A percentile compares a stretch with the other conserved stretches of the same genome.
phyloP scores from a whole-genome alignment of 805 yeast genomes.

The Starmerella asiatica region DNA sequence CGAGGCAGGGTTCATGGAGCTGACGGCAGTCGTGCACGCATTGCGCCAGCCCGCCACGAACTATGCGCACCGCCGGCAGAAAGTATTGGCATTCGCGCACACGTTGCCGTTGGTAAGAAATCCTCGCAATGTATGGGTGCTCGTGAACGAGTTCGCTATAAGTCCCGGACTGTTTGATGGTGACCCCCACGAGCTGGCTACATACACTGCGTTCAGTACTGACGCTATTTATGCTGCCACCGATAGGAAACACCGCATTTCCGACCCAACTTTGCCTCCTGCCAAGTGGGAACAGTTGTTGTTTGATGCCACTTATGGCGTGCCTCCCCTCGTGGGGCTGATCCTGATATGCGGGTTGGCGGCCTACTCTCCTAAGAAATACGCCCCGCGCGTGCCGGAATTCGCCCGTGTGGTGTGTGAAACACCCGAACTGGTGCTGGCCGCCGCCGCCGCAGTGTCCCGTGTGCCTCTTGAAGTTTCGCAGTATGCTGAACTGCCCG shows the following conservation, averaged over 20 bases:
- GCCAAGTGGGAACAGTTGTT: slow-evolving; percentile 9
- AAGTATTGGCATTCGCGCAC: slow-evolving; percentile 9
- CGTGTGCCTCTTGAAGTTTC: slow-evolving; percentile 15
- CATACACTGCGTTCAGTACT: slow-evolving; percentile 4
- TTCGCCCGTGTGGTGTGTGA: slow-evolving; percentile 4
- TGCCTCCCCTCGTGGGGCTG: slow-evolving; percentile 14
- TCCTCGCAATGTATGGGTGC: slow-evolving; percentile 15
- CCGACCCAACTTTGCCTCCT: slow-evolving; percentile 17
- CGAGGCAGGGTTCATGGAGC: slow-evolving; percentile 4
- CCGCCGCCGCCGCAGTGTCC: slow-evolving; percentile 12
- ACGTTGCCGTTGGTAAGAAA: slow-evolving; percentile 18
- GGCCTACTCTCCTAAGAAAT: background rate
- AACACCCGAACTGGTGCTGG: background rate
- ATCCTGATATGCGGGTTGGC: slow-evolving; percentile 10
- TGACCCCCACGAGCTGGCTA: background rate
- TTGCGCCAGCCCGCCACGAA: slow-evolving; percentile 5
- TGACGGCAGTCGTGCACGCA: slow-evolving; percentile 4
- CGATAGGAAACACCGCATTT: slow-evolving; percentile 13
- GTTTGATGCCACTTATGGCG: slow-evolving; percentile 1
- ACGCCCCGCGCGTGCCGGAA: background rate
- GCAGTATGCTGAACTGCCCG: slow-evolving; percentile 3
- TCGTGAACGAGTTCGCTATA: slow-evolving; percentile 11
- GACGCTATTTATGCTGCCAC: slow-evolving; percentile 17
- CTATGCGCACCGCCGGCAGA: background rate
- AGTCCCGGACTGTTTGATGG: slow-evolving; percentile 7